Evolutionary conservation across 306 rosid genomes (phyloP).

Genomic region (Gleditsia sinensis): DNA sequence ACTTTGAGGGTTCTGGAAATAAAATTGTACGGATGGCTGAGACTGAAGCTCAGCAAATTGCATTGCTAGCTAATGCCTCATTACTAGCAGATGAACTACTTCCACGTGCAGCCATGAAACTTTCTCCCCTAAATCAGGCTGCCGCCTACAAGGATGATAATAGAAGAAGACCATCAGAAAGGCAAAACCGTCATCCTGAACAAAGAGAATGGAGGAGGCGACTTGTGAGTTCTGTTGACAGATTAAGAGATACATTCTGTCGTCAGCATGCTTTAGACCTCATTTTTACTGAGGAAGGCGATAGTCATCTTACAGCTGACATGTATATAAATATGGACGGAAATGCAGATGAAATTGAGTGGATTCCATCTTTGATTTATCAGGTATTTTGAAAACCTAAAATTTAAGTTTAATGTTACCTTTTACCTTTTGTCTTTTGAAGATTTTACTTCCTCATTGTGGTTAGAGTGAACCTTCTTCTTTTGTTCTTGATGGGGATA

Average conservation of each 20-base stretch:
- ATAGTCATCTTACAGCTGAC: constrained; percentile 91
- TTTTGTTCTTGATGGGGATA: neutral
- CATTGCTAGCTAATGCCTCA: constrained; percentile 92
- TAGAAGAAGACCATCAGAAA: constrained; percentile 72
- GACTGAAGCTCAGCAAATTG: constrained; percentile 90
- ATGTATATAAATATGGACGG: constrained; percentile 86
- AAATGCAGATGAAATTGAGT: constrained; percentile 75
- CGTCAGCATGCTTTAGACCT: constrained; percentile 92
- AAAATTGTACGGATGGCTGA: constrained; percentile 88
- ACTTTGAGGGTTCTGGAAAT: constrained; percentile 75
- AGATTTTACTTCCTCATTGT: constrained; percentile 15
- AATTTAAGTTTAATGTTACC: neutral
- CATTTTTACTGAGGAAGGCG: constrained; percentile 92
- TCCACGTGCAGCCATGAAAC: constrained; percentile 97
- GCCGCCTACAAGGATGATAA: constrained; percentile 63
- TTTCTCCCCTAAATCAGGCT: constrained; percentile 66
- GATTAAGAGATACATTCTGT: constrained; percentile 88
- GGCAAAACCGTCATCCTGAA: constrained; percentile 96
- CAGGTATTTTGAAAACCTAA: constrained; percentile 56
- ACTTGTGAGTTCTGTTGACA: constrained; percentile 76
- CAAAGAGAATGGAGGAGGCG: constrained; percentile 97
- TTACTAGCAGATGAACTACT: constrained; percentile 88
- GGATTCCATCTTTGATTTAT: constrained; percentile 84
- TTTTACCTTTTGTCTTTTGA: neutral
- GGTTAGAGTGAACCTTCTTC: constrained; percentile 5